Conservation (phyloP, 2,329 filamentous ascomycete species). For the Colletotrichum graminicola region DNA sequence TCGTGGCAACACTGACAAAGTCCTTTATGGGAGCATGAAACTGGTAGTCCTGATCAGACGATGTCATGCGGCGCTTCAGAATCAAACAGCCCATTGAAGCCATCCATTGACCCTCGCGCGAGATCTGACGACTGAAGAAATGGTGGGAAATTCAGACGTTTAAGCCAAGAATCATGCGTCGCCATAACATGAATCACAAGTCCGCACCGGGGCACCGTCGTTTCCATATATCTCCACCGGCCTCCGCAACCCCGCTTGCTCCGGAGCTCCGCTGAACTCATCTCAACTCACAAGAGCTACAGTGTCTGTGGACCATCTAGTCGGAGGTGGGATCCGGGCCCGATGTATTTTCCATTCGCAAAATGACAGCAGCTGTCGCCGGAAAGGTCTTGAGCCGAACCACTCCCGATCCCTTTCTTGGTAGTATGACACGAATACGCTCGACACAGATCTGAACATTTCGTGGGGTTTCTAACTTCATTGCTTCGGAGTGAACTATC, state of each 20-base stretch:
- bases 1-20: not conserved
- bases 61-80: not conserved
- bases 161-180: not conserved
- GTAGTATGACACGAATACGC: not conserved
- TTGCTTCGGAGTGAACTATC: not conserved
- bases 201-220: not conserved
- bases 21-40: not conserved
- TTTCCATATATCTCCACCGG: not conserved
- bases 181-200: not conserved
- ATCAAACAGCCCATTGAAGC: not conserved
- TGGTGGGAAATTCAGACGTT: not conserved
- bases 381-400: too few relatives aligned
- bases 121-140: not conserved
- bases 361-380: not conserved
- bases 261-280: not conserved
- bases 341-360: not conserved
- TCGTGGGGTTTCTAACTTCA: not conserved
- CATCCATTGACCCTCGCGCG: too few relatives aligned
- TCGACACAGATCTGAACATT: not conserved
- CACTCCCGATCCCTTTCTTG: not conserved
- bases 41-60: not conserved
- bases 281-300: not conserved
- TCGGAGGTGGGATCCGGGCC: not conserved
- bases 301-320: not conserved
- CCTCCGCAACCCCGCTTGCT: not conserved